phyloP scores from a whole-genome alignment of 805 yeast genomes.

The Schizosaccharomyces lindneri region DNA sequence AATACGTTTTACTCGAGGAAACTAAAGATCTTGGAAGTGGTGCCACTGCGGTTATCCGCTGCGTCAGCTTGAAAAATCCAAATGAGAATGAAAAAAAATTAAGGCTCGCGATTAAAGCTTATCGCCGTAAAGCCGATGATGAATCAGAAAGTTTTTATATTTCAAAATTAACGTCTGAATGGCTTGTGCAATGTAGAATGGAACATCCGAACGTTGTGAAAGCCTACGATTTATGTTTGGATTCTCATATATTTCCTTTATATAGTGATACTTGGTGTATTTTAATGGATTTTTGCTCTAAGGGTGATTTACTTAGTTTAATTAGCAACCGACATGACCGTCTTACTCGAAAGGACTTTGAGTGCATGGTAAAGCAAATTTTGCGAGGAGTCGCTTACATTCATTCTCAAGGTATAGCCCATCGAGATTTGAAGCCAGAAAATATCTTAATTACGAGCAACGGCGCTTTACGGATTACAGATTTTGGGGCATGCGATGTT shows the following conservation, averaged over 20 bases:
- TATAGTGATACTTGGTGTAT: constrained; percentile 13
- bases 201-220: constrained; percentile 56
- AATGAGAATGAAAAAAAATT: constrained; percentile 7
- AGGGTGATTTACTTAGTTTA: constrained; percentile 66
- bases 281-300: constrained; percentile 52
- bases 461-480: constrained; percentile 61
- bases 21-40: constrained; percentile 12
- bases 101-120: constrained; percentile 70
- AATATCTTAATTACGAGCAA: constrained; percentile 47
- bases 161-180: constrained; percentile 54
- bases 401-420: constrained; percentile 79
- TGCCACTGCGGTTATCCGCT: constrained; percentile 14
- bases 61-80: constrained; percentile 5
- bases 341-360: constrained; percentile 53
- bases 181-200: constrained; percentile 54
- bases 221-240: constrained; percentile 33
- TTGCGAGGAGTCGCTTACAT: constrained; percentile 64
- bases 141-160: constrained; percentile 29
- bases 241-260: constrained; percentile 2
- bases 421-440: constrained; percentile 75
- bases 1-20: background rate
- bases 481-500: constrained; percentile 58
- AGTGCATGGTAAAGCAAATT: constrained; percentile 70
- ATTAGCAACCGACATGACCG: constrained; percentile 13
- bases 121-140: constrained; percentile 36